Evolutionary conservation across 1,139 yeast species (phyloP), one percentile per base, ranked within the genome.

Genomic region (Debaryomyces subglobosus): DNA sequence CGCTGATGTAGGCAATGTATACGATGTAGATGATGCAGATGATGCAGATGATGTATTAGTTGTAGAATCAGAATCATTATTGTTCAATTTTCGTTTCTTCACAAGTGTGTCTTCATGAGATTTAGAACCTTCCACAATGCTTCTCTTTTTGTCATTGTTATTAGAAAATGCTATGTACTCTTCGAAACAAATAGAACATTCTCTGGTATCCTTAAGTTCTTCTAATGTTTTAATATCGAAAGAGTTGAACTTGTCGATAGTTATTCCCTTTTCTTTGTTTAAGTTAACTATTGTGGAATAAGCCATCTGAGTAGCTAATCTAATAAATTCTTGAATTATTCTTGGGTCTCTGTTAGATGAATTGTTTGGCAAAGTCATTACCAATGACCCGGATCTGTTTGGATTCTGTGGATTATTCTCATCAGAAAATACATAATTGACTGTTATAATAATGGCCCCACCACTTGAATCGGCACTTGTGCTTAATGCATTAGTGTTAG

Each of bases 131-230:
- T 54, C 45, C 27, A 47, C 44, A 34, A 37, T 41, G 38, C 16
- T 13, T 43, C 25, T 51, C 48, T 16, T 45, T 35, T 20, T 49
- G 34, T 25, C 52, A 40, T 38, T 48, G 45, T 42, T 55, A 59
- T 44, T 53, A n/a, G 56, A 21, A 18, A 30, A 21, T 20, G 43
- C 18, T 20, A 18, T 2, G 18, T 46, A 85, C 12, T 71, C 69
- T 32, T 86, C 92, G 57, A 83, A 85, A 63, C 94, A 86, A 36
- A 86, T 84, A n/a, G 89, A 72, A 58, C 94, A 86, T 3, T 67
- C 67, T 12, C 59, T 62, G 9, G 52, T 56, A 4, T 68, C 71
- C 1, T 52, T 56, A 27, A 74, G 52, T 2, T 72, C 75, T 1
- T 59, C 57, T 1, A 64, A 48, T 4, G 59, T 53, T 37, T 69